Conservation (phyloP, 139 green algal genomes). For the Haematococcus sp. region DNA sequence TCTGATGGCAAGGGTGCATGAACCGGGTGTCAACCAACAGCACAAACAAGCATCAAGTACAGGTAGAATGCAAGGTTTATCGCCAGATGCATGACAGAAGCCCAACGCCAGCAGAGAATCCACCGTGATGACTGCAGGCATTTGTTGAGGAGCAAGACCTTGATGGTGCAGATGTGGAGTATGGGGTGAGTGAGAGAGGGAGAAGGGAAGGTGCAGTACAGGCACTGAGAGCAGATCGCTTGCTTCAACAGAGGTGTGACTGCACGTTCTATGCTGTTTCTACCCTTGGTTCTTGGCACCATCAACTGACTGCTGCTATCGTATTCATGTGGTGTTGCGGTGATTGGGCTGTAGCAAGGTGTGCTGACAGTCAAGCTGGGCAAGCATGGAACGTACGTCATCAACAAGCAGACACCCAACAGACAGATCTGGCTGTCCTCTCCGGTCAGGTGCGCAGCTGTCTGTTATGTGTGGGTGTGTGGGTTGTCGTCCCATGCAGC, state of each 20-base stretch:
- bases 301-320: too few species aligned
- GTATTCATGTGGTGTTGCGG: constrained; percentile 9
- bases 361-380: constrained; percentile 83
- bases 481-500: background rate
- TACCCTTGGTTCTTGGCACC: too few species aligned
- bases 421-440: constrained; percentile 96
- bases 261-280: too few species aligned
- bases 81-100: too few species aligned
- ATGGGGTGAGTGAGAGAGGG: background rate
- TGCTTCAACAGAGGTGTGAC: too few species aligned
- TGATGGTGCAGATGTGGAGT: background rate
- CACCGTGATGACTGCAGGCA: background rate
- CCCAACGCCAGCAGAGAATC: too few species aligned
- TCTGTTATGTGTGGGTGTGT: background rate
- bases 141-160: background rate
- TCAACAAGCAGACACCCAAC: constrained; percentile 98
- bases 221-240: too few species aligned
- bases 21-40: too few species aligned
- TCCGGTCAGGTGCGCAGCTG: constrained; percentile 78
- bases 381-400: constrained; percentile 85
- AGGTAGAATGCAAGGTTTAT: too few species aligned
- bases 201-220: background rate
- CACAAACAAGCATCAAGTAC: too few species aligned
- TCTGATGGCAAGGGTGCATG: too few species aligned
- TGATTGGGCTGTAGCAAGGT: constrained; percentile 59